Base-by-base conservation (phyloP, 1,139 yeast species). In the Sugiyamaella novakii region DNA sequence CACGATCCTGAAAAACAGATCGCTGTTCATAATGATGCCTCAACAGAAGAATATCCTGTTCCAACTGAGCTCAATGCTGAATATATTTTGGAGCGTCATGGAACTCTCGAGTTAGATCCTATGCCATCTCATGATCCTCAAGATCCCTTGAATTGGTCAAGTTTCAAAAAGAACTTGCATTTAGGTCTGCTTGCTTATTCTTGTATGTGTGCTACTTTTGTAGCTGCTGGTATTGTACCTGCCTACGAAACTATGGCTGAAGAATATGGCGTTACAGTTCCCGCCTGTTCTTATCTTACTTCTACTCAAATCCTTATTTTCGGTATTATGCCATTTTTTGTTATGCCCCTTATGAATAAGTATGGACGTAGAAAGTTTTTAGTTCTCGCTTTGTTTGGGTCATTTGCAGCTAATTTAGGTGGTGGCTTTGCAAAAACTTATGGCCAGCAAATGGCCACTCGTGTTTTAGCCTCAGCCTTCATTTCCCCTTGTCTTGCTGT, bases 111-210 rank as follows among this genome's bases (percentile, higher is more conserved):
- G n/a, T 40, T 55, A 17, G 54, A 53, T n/a, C 59, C 59, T 10
- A 36, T 55, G 42, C 59, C 59, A 1, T 41, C 56, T 5, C 40
- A 43, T 19, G 48, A 46, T 45, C 49, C 48, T 1, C 33, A 35
- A 11, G 59, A 55, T 46, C 59, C 59, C 11, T 38, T 54, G n/a
- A 56, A 56, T 29, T 56, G 59, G 59, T 43, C 53, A 2, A 25
- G 24, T 3, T 12, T 39, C 27, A 55, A 55, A 51, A 56, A 56
- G 30, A 40, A 46, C 27, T 31, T 42, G 21, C 39, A 42, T 34
- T 42, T 56, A 35, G 38, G 40, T 7, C 28, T 55, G 11, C 50
- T 55, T 7, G 51, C 58, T 5, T 50, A 52, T 24, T 52, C 51
- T n/a, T 47, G 51, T 14, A 47, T 55, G 54, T 35, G 34, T 24